Percentiles rank a stretch among this genome's conserved stretches.
These are phyloP conservation scores for Tulasnella sp. DNA, from an alignment of 768 basidiomycete species.

Conservation along the genomic window DNA sequence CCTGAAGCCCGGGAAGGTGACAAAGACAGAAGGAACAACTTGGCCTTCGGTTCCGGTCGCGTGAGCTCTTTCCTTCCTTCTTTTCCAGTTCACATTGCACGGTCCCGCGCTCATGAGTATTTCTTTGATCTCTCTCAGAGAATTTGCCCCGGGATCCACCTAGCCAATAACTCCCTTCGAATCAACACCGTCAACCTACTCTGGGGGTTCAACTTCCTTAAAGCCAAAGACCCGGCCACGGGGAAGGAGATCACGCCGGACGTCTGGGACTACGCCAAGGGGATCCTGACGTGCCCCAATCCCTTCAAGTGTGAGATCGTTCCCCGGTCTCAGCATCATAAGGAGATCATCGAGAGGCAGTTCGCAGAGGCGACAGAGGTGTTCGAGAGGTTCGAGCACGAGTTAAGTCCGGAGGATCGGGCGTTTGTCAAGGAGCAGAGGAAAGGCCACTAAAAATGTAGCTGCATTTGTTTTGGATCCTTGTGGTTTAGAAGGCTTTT, in stretches of 20 bases:
- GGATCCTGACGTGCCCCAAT: constrained; percentile 9
- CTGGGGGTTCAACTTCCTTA: constrained; percentile 25
- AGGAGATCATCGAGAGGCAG: constrained; percentile 5
- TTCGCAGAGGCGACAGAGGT: background rate
- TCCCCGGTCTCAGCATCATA: constrained; percentile 11
- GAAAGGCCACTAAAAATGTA: background rate
- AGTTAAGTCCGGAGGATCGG: constrained; percentile 6
- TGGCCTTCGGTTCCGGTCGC: constrained; percentile 9
- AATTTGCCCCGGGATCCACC: constrained; percentile 22
- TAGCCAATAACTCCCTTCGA: constrained; percentile 19
- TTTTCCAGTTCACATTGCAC: background rate
- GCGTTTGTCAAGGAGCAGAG: constrained; percentile 2
- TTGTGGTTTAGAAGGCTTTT: too few species aligned
- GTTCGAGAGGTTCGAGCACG: constrained; percentile 8
- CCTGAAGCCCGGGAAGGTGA: constrained; percentile 1
- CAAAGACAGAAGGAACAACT: constrained; percentile 4
- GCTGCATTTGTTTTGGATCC: background rate
- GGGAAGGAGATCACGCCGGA: constrained; percentile 9
- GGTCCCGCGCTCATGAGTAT: background rate
- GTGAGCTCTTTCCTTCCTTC: background rate
- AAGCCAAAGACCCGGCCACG: constrained; percentile 15
- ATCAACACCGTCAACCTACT: constrained; percentile 24
- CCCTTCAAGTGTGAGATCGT: constrained; percentile 9
- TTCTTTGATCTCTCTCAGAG: constrained; percentile 8
- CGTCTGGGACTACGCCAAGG: constrained; percentile 11